Percentiles rank a stretch among this genome's conserved stretches.
Conservation (phyloP, 2,329 filamentous ascomycete species). For the Colletotrichum endophyticum region DNA sequence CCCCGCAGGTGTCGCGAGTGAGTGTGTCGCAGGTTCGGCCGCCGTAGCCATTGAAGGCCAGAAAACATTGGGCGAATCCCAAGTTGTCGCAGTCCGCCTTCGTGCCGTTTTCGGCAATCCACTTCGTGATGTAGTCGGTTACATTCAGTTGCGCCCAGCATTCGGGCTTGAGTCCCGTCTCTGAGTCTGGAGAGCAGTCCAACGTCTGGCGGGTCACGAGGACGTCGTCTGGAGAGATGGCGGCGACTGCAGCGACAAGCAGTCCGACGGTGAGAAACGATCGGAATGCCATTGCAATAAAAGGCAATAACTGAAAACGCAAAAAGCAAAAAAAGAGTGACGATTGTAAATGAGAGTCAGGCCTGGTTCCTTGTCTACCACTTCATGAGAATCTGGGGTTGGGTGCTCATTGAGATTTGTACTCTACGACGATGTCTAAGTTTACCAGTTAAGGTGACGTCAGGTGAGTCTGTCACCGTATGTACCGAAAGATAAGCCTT, state of each 20-base stretch:
- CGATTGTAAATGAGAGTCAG: not conserved
- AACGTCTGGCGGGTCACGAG: not conserved
- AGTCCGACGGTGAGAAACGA: not conserved
- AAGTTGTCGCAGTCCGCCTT: constrained; percentile 26
- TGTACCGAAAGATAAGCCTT: not conserved
- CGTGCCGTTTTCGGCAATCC: constrained; percentile 28
- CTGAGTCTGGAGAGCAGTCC: constrained; percentile 1
- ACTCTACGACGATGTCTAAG: not conserved
- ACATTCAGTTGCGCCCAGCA: constrained; percentile 26
- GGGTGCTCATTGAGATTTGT: not conserved
- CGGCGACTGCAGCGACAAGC: not conserved
- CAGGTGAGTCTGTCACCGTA: not conserved
- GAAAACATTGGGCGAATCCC: constrained; percentile 30
- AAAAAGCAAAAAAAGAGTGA: not conserved
- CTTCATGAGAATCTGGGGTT: not conserved
- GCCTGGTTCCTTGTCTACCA: not conserved
- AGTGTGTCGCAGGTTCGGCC: constrained; percentile 29
- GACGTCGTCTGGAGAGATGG: not conserved
- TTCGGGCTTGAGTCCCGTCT: constrained; percentile 24
- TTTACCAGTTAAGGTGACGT: not conserved
- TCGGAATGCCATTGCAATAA: not conserved
- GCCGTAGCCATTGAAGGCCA: constrained; percentile 29
- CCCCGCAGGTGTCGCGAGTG: constrained; percentile 27
- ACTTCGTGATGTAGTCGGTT: constrained; percentile 27
- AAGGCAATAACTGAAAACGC: not conserved